Conservation (phyloP, 768 basidiomycete genomes). For the Boletus insuetus region DNA sequence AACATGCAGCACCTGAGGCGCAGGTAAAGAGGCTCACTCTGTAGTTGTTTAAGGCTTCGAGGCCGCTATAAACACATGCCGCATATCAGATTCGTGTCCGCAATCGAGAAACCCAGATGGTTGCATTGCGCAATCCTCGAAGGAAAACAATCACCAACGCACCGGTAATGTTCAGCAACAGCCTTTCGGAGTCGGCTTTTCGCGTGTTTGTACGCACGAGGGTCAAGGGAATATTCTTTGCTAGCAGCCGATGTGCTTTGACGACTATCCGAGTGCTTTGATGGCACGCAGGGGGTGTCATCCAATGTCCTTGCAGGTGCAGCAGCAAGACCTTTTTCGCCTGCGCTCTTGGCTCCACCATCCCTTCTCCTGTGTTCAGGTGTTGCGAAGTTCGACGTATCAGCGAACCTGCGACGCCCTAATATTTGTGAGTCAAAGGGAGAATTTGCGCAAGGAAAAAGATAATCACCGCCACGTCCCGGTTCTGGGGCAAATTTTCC, state of each 20-base stretch:
- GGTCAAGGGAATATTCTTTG: conserved; percentile 40
- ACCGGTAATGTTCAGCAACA: conserved; percentile 81
- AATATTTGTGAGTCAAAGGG: neutral
- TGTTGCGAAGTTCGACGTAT: neutral
- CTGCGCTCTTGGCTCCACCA: neutral
- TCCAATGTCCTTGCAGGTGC: neutral
- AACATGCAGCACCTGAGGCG: neutral
- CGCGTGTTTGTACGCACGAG: conserved; percentile 81
- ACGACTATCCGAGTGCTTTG: neutral
- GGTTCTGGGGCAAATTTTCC: conserved; percentile 1
- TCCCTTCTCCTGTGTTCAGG: conserved; percentile 1
- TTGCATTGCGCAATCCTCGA: neutral
- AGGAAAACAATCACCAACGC: conserved; percentile 8
- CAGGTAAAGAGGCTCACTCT: conserved; percentile 45
- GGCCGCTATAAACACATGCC: conserved; percentile 43
- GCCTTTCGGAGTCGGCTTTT: conserved; percentile 84
- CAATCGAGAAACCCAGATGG: neutral
- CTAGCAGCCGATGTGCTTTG: neutral
- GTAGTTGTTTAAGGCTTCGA: conserved; percentile 88
- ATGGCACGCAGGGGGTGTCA: neutral
- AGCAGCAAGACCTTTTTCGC: neutral
- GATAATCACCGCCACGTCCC: neutral
- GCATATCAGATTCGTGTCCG: conserved; percentile 9
- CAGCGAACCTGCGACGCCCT: neutral
- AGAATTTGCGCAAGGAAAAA: neutral